A percentile compares a stretch with the other conserved stretches of the same genome.
Evolutionary conservation across 805 yeast genomes (phyloP).

Genomic region (Wickerhamomyces hampshirensis): DNA sequence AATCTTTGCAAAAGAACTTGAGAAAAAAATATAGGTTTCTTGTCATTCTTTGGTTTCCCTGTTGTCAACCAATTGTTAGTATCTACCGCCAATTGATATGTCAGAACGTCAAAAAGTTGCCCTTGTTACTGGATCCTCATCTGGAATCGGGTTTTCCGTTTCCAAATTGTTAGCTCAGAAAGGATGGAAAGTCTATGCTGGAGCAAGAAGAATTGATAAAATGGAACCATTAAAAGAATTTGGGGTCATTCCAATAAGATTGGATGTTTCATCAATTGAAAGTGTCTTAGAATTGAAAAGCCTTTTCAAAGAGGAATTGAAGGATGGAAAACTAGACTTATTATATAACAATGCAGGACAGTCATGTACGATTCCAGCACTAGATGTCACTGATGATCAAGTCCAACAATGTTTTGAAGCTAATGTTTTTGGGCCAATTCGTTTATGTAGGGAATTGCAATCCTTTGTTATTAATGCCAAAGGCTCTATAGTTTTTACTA

Average conservation of each 20-base stretch:
- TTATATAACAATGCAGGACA: slow-evolving; percentile 76
- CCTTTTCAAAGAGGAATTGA: slow-evolving; percentile 33
- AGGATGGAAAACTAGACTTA: slow-evolving; percentile 50
- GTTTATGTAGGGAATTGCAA: slow-evolving; percentile 54
- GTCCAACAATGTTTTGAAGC: slow-evolving; percentile 51
- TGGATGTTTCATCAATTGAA: slow-evolving; percentile 55
- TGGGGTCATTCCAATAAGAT: slow-evolving; percentile 38
- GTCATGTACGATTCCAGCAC: slow-evolving; percentile 66
- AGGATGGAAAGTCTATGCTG: slow-evolving; percentile 63
- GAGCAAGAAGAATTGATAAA: slow-evolving; percentile 62
- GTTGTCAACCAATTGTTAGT: neutral
- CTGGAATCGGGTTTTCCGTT: slow-evolving; percentile 50
- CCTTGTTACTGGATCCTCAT: slow-evolving; percentile 50
- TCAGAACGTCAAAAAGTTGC: slow-evolving; percentile 27
- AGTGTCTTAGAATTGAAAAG: slow-evolving; percentile 42
- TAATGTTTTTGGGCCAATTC: slow-evolving; percentile 66
- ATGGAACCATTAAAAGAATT: slow-evolving; percentile 45
- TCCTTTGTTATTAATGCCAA: slow-evolving; percentile 55
- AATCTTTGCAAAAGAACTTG: too few species aligned
- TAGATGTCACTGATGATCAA: slow-evolving; percentile 56
- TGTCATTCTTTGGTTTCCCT: too few species aligned
- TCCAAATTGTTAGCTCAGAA: slow-evolving; percentile 44
- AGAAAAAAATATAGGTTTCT: too few species aligned
- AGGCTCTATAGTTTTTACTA: slow-evolving; percentile 71
- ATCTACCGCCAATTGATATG: neutral